A percentile compares a stretch with the other conserved stretches of the same genome.
These are phyloP conservation scores for Aureobasidium subglaciale DNA, from an alignment of 2,329 filamentous ascomycete species.

Conservation along the genomic window DNA sequence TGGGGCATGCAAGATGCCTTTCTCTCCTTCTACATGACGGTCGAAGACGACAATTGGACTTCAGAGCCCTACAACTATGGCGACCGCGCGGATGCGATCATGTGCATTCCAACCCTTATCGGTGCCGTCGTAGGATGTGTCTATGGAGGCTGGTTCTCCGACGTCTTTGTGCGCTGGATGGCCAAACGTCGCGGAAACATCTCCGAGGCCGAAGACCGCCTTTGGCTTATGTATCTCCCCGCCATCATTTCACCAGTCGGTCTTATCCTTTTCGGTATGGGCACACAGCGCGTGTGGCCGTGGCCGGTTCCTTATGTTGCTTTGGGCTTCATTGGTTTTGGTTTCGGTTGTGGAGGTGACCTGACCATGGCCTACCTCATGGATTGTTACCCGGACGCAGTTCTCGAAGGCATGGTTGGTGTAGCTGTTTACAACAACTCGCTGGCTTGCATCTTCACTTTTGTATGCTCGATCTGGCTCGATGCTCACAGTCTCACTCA, in stretches of 20 bases:
- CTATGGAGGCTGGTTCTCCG: conserved; percentile 52
- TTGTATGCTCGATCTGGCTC: conserved; percentile 41
- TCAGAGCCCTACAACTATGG: conserved; percentile 49
- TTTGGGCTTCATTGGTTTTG: conserved; percentile 52
- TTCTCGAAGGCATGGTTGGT: conserved; percentile 53
- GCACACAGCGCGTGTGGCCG: conserved; percentile 43
- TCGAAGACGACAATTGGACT: conserved; percentile 52
- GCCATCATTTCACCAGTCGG: conserved; percentile 45
- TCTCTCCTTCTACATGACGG: conserved; percentile 52
- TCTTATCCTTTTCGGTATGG: conserved; percentile 49
- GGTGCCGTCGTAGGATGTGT: conserved; percentile 50
- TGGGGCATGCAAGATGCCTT: conserved; percentile 57
- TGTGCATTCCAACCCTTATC: conserved; percentile 51
- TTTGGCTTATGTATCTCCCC: conserved; percentile 47
- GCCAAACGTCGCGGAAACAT: conserved; percentile 47
- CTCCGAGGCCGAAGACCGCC: conserved; percentile 49
- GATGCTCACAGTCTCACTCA: conserved; percentile 39
- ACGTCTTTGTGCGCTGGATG: conserved; percentile 50
- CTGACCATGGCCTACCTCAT: conserved; percentile 46
- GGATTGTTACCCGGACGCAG: conserved; percentile 51
- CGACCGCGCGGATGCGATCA: conserved; percentile 48
- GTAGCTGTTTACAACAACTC: conserved; percentile 53
- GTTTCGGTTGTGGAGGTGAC: conserved; percentile 53
- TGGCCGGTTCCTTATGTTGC: conserved; percentile 51
- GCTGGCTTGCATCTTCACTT: conserved; percentile 49